Conservation (phyloP, 176 grass and related monocot species). For the Chloris gayana region DNA sequence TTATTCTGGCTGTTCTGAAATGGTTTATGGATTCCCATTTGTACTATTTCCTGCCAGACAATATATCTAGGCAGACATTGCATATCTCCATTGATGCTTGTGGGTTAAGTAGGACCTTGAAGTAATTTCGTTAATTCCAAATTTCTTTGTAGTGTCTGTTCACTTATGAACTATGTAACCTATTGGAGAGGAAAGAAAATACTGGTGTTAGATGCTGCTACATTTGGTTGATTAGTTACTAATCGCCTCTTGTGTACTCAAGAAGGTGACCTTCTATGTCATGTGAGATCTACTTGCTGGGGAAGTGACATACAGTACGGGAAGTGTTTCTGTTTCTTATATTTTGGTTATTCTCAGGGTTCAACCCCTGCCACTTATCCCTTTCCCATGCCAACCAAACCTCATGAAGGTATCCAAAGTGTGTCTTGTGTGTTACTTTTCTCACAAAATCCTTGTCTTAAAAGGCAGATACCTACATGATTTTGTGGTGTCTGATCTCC, state of each 20-base stretch:
- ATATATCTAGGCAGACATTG: neutral
- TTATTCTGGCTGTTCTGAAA: neutral
- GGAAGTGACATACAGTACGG: neutral
- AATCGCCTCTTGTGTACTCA: neutral
- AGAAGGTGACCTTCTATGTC: neutral
- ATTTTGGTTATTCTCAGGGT: neutral
- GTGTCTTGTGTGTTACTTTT: neutral
- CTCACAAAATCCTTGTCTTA: neutral
- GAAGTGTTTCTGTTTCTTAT: neutral
- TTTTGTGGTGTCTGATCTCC: neutral
- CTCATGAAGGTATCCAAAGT: neutral
- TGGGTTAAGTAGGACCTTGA: neutral
- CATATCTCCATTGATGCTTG: neutral
- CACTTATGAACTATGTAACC: neutral
- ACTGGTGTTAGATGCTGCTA: neutral
- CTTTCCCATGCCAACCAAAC: neutral
- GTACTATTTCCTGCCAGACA: neutral
- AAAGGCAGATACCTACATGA: neutral
- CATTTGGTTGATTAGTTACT: neutral
- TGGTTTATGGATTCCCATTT: conserved; percentile 1
- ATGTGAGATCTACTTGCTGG: neutral
- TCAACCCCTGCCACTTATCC: neutral
- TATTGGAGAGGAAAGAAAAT: neutral
- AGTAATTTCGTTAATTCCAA: neutral
- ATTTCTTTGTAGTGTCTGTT: neutral